phyloP scores from a whole-genome alignment of 2,329 filamentous ascomycete genomes.

The Cladosporium sp. region DNA sequence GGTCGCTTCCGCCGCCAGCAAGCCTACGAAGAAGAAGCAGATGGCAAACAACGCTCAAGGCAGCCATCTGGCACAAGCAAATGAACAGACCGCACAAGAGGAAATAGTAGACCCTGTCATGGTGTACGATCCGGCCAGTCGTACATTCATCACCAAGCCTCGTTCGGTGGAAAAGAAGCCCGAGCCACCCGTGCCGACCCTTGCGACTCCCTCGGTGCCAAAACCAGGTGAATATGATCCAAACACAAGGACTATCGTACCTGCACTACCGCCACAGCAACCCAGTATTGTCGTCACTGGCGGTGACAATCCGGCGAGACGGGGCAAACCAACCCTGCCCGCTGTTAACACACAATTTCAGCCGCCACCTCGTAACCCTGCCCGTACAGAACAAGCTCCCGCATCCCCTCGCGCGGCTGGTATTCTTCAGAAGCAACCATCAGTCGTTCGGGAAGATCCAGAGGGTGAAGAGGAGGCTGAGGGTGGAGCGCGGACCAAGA shows the following conservation, averaged over 20 bases:
- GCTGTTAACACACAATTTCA: slow-evolving; percentile 18
- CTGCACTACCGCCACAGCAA: slow-evolving; percentile 5
- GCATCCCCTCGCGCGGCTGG: slow-evolving; percentile 16
- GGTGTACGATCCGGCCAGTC: slow-evolving; percentile 26
- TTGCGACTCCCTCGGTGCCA: slow-evolving; percentile 12
- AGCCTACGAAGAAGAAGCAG: slow-evolving; percentile 14
- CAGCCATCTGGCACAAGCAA: slow-evolving; percentile 14
- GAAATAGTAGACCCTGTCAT: slow-evolving; percentile 22
- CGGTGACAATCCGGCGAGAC: not conserved
- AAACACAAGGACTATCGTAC: slow-evolving; percentile 26
- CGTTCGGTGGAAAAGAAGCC: slow-evolving; percentile 14
- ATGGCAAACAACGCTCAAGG: slow-evolving; percentile 9
- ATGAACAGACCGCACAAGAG: slow-evolving; percentile 4
- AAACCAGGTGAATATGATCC: slow-evolving; percentile 26
- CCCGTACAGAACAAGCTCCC: slow-evolving; percentile 21
- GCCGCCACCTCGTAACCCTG: slow-evolving; percentile 28
- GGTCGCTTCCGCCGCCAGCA: slow-evolving; percentile 16
- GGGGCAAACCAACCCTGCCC: slow-evolving; percentile 9
- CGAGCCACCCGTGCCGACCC: slow-evolving; percentile 14
- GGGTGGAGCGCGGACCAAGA: not conserved
- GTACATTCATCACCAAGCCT: slow-evolving; percentile 24
- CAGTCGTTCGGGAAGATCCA: slow-evolving; percentile 28
- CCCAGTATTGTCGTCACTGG: slow-evolving; percentile 2
- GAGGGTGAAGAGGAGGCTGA: slow-evolving; percentile 25
- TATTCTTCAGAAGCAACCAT: slow-evolving; percentile 28